Base-by-base conservation (phyloP, 106 monocot species). In the Dactylorhiza incarnata region DNA sequence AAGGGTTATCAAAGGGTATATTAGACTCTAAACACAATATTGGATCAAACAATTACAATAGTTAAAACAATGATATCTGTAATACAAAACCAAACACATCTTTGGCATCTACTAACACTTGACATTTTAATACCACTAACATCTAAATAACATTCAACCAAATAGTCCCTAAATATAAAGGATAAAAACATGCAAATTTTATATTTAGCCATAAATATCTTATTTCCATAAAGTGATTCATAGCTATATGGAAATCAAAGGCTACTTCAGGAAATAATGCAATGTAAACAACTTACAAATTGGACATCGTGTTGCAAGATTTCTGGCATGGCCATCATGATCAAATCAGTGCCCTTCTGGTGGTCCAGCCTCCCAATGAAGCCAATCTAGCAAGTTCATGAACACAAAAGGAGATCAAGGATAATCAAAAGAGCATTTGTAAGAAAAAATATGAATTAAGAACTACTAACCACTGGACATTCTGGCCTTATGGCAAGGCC, bases 331-430 rank as follows among this genome's bases (percentile, higher is more conserved):
- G 82, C 78, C 20, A 76, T 52, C 48, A 63, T 84, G 63, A 96
- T 88, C 48, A 96, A 65, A 84, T 96, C 95, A 87, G 80, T 93
- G 52, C 95, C 93, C 81, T 96, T 96, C 76, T 96, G 95, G 70
- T 90, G 87, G 61, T 96, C 95, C 74, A 96, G 72, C 70, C 95
- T 86, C 90, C 95, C 95, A 78, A 96, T 83, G 77, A 93, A 96
- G 62, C 93, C 95, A 77, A 96, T 88, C 95, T 96, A 78, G 48
- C 44, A 78, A 83, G 14, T 7, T 17, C 10, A 73, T 48, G 0
- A 15, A 54, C 82, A 74, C 10, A 58, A 46, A 59, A 61, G 47
- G 13, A 56, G 3, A 45, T 29, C 53, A 37, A 37, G 25, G n/a
- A 58, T 11, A 61, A 77, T 19, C 69, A 48, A 46, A 79, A 5